Evolutionary conservation across 2,329 filamentous ascomycete species (phyloP).

Genomic region (Colletotrichum truncatum): DNA sequence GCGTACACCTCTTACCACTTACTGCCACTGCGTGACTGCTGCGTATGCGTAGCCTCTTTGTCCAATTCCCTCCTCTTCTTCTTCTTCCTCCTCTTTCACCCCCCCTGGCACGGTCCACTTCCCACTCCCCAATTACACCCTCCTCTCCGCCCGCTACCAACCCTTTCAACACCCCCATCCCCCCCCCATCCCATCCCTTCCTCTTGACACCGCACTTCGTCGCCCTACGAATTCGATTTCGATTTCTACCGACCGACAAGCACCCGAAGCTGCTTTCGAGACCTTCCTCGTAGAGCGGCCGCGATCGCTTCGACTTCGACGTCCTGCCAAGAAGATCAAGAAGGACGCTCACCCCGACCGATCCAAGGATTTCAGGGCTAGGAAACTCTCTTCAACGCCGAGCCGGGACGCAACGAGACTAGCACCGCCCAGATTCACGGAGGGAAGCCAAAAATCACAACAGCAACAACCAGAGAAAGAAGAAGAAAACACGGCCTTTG

Average conservation of each 20-base stretch:
- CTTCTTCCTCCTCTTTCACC: neutral
- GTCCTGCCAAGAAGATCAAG: neutral
- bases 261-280: conserved; percentile 2
- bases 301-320: conserved; percentile 12
- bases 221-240: conserved; percentile 22
- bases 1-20: conserved; percentile 6
- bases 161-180: conserved; percentile 32
- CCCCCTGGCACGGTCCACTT: conserved; percentile 16
- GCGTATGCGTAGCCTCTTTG: conserved; percentile 21
- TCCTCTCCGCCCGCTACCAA: conserved; percentile 31
- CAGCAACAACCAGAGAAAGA: no score
- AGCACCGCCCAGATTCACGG: neutral
- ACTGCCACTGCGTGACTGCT: neutral
- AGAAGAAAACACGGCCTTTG: neutral
- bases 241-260: conserved; percentile 24
- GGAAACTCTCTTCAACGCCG: conserved; percentile 8
- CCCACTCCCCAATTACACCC: conserved; percentile 28
- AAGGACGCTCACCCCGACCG: neutral
- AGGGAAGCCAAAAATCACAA: neutral
- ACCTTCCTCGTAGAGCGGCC: neutral
- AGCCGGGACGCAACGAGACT: conserved; percentile 11
- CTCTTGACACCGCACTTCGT: conserved; percentile 19
- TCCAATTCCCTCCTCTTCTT: conserved; percentile 11
- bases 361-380: conserved; percentile 7
- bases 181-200: conserved; percentile 30